These are phyloP conservation scores for Yamagishiella unicocca DNA, from an alignment of 139 green algal species.

Conservation along the genomic window DNA sequence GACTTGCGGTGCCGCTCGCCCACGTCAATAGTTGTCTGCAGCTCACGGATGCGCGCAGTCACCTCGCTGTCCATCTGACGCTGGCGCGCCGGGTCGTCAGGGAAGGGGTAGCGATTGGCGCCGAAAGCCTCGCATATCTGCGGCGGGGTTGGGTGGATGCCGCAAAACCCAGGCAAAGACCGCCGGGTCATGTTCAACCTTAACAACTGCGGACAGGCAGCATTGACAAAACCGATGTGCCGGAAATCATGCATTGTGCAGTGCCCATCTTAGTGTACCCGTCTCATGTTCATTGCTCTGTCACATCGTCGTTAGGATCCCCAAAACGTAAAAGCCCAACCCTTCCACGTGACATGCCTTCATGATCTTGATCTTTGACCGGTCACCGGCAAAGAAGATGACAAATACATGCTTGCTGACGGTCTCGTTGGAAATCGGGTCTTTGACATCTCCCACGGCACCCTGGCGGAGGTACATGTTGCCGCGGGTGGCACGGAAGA, in stretches of 20 bases:
- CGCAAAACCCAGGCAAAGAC: too few species aligned
- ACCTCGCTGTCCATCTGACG: conserved; percentile 92
- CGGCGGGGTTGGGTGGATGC: background rate
- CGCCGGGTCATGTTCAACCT: too few species aligned
- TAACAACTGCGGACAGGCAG: too few species aligned
- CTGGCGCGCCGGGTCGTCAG: conserved; percentile 91
- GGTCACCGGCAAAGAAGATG: conserved; percentile 98
- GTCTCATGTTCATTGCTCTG: too few species aligned
- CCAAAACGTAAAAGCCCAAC: too few species aligned
- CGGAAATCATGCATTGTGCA: too few species aligned
- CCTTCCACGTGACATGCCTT: too few species aligned
- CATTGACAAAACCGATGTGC: too few species aligned
- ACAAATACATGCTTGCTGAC: conserved; percentile 97
- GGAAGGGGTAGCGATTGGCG: conserved; percentile 98
- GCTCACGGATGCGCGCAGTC: conserved; percentile 83
- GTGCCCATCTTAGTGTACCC: too few species aligned
- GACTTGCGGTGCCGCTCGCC: conserved; percentile 78
- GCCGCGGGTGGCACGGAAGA: conserved; percentile 98
- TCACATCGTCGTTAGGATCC: too few species aligned
- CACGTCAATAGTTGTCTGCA: conserved; percentile 93
- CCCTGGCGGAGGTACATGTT: conserved; percentile 96
- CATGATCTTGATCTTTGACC: conserved; percentile 90
- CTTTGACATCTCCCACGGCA: conserved; percentile 72
- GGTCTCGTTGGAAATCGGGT: conserved; percentile 86
- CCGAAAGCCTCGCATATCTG: conserved; percentile 96